Conservation (phyloP, 2,329 filamentous ascomycete species). For the Ophiostoma novo-ulmi region DNA sequence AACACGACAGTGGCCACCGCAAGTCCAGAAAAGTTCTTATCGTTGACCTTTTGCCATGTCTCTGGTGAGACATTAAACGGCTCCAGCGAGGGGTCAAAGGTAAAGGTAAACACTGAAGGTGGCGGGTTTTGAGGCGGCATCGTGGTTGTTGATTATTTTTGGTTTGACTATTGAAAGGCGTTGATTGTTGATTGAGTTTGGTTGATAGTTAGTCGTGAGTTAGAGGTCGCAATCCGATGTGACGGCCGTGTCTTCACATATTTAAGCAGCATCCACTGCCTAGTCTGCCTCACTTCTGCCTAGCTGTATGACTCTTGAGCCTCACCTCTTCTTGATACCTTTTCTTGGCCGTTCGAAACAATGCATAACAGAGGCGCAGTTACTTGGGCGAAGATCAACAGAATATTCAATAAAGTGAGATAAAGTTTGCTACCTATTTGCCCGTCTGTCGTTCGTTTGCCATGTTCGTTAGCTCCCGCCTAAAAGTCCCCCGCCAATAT, state of each 20-base stretch:
- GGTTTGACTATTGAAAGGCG: not conserved
- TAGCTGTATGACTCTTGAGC: not conserved
- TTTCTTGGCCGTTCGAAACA: not conserved
- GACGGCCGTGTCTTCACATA: not conserved
- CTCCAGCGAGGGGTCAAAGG: constrained; percentile 26
- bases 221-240: not conserved
- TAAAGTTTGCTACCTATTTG: not conserved
- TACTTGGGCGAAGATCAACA: not conserved
- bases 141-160: not conserved
- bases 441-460: not conserved
- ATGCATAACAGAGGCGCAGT: not conserved
- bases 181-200: not conserved
- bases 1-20: constrained; percentile 33
- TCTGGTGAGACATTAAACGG: constrained; percentile 27
- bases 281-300: not conserved
- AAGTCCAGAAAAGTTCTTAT: constrained; percentile 27
- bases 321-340: not conserved
- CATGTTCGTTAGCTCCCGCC: constrained; percentile 2
- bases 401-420: not conserved
- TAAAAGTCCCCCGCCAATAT: not conserved
- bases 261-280: not conserved
- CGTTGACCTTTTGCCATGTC: constrained; percentile 28
- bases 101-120: constrained; percentile 29
- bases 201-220: not conserved
- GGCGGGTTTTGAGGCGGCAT: constrained; percentile 20